Evolutionary conservation across 495 filamentous ascomycete species (phyloP).

Genomic region (Neurospora hispaniola): DNA sequence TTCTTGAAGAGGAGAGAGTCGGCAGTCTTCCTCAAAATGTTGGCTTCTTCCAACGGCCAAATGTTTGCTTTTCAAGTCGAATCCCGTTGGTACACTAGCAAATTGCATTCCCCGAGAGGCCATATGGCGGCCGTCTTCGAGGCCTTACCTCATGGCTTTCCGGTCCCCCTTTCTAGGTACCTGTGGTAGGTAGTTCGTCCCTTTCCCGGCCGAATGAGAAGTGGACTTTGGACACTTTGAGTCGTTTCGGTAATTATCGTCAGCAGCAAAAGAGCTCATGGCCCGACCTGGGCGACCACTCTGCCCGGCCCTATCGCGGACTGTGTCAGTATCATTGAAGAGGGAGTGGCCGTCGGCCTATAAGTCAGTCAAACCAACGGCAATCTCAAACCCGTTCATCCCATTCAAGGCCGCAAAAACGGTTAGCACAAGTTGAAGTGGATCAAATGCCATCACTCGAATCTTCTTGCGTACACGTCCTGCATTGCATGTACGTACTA

Average conservation of each 20-base stretch:
- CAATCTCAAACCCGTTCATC: not conserved
- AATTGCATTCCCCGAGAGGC: not conserved
- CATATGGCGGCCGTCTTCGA: not conserved
- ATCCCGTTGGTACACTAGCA: not conserved
- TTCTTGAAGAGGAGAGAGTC: not conserved
- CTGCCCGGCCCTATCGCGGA: not conserved
- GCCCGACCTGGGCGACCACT: not conserved
- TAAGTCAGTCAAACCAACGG: not conserved
- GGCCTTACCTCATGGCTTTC: not conserved
- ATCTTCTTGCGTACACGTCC: not conserved
- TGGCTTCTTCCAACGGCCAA: not conserved
- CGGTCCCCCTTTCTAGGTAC: not conserved
- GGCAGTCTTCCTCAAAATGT: not conserved
- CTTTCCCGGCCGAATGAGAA: not conserved
- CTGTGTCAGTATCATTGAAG: not conserved
- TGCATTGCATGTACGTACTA: no score
- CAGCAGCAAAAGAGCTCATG: not conserved
- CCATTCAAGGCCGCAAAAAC: not conserved
- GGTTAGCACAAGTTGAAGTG: not conserved
- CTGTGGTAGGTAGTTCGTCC: not conserved
- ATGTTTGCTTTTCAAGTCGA: not conserved
- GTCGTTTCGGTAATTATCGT: not conserved
- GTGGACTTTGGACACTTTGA: not conserved
- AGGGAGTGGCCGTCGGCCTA: not conserved
- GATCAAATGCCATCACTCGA: not conserved